A percentile compares a stretch with the other conserved stretches of the same genome.
Conservation (phyloP, 169 alveolate species). For the Cryptosporidium ubiquitum region DNA sequence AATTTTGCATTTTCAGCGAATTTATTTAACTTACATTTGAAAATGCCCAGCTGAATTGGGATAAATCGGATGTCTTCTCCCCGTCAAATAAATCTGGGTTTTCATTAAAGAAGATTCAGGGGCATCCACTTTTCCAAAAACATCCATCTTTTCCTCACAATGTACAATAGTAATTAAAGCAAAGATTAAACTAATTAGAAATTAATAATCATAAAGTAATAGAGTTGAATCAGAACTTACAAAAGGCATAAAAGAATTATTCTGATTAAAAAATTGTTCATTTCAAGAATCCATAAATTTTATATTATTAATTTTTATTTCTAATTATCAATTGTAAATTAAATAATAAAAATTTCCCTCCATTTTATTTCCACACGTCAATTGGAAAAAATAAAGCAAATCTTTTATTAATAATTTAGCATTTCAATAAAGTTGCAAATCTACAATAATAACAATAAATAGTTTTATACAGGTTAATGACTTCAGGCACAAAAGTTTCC, state of each 20-base stretch:
- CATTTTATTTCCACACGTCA: not conserved
- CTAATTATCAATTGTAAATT: not conserved
- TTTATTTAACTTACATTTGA: conserved; percentile 31
- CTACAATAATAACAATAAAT: not conserved
- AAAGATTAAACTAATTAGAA: not conserved
- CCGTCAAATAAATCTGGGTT: conserved; percentile 30
- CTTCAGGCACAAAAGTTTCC: conserved; percentile 45
- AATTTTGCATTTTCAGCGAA: not conserved
- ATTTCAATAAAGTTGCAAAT: not conserved
- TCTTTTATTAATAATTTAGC: not conserved
- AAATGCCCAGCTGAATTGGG: conserved; percentile 47
- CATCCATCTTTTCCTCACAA: conserved; percentile 4
- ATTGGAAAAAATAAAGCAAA: not conserved
- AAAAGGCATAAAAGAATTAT: not conserved
- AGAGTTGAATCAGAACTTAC: not conserved
- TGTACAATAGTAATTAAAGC: not conserved
- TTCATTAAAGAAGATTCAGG: conserved; percentile 8
- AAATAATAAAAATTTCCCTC: conserved; percentile 11
- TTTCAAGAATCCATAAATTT: not conserved
- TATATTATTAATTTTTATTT: not conserved
- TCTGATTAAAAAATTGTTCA: not conserved
- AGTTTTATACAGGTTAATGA: not conserved
- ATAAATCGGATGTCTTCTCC: not conserved
- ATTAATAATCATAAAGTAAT: not conserved
- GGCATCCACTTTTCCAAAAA: conserved; percentile 29